Conservation (phyloP, 1,139 yeast species). For the Protomyces pachydermus region DNA sequence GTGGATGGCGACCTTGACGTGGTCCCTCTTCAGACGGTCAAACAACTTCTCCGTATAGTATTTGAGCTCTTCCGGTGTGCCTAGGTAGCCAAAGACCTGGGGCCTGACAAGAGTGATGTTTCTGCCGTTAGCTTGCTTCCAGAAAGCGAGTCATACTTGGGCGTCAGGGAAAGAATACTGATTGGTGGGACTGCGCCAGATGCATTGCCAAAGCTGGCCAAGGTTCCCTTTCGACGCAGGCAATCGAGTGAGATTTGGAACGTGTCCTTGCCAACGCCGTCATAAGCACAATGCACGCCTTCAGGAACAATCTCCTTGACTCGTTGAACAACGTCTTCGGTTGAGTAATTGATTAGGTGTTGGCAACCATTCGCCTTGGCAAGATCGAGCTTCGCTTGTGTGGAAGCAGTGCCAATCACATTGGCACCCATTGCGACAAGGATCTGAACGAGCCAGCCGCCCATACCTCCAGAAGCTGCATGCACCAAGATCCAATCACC, state of each 20-base stretch:
- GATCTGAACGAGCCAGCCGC: constrained; percentile 63
- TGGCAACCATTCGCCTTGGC: constrained; percentile 75
- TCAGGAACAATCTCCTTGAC: constrained; percentile 66
- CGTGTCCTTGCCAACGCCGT: constrained; percentile 77
- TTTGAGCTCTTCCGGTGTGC: constrained; percentile 55
- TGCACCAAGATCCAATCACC: constrained; percentile 71
- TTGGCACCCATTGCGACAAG: constrained; percentile 60
- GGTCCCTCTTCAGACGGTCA: constrained; percentile 47
- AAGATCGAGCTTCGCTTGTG: constrained; percentile 48
- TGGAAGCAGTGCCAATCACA: constrained; percentile 79
- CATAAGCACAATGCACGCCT: constrained; percentile 71
- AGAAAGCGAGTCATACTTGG: constrained; percentile 50
- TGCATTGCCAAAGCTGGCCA: constrained; percentile 77
- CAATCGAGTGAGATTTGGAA: constrained; percentile 60
- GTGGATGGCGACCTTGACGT: constrained; percentile 50
- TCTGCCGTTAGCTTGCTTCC: background rate
- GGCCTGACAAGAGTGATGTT: constrained; percentile 49
- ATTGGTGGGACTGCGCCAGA: constrained; percentile 21
- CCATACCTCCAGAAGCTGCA: constrained; percentile 96
- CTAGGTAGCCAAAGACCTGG: constrained; percentile 50
- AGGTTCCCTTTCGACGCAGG: constrained; percentile 64
- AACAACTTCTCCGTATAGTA: constrained; percentile 49
- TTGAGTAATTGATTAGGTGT: constrained; percentile 57
- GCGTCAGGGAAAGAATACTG: constrained; percentile 40
- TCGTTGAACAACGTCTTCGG: constrained; percentile 51